phyloP scores from a whole-genome alignment of 2,329 filamentous ascomycete genomes.

The Tympanopsis confertula region DNA sequence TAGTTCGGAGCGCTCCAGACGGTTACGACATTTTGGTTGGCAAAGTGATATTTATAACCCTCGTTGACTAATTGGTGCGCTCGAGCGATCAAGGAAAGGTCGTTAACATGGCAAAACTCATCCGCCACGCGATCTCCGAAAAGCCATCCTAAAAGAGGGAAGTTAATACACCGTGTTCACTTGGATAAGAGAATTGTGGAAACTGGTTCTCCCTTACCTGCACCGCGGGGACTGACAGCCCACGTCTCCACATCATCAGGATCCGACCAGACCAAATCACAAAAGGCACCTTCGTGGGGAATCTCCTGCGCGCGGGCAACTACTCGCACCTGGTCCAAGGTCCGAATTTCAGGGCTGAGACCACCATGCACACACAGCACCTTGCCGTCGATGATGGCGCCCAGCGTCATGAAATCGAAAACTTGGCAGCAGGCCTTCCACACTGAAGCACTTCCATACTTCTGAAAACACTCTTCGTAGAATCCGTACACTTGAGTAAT shows the following conservation, averaged over 20 bases:
- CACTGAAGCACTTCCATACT: constrained; percentile 67
- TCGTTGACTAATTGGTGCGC: constrained; percentile 1
- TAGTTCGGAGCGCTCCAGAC: constrained; percentile 21
- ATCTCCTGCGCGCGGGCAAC: constrained; percentile 67
- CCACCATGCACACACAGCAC: constrained; percentile 65
- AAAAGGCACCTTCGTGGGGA: constrained; percentile 67
- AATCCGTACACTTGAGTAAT: constrained; percentile 72
- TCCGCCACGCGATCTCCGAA: background rate
- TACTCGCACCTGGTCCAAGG: constrained; percentile 63
- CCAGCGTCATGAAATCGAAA: constrained; percentile 66
- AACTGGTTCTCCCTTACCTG: too few species aligned
- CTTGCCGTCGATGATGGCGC: constrained; percentile 63
- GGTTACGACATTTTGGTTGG: constrained; percentile 1
- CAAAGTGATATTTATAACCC: background rate
- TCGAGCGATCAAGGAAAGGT: background rate
- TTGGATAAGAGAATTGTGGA: background rate
- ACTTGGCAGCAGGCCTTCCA: constrained; percentile 73
- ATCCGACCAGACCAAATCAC: constrained; percentile 67
- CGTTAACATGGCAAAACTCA: constrained; percentile 1
- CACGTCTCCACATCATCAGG: constrained; percentile 62
- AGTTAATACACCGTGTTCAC: background rate
- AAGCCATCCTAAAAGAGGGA: background rate
- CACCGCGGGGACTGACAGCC: constrained; percentile 58
- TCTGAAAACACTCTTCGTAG: constrained; percentile 67
- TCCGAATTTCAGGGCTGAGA: constrained; percentile 62